Evolutionary conservation across 768 basidiomycete genomes (phyloP).

Genomic region (Leccinum barrowsii): DNA sequence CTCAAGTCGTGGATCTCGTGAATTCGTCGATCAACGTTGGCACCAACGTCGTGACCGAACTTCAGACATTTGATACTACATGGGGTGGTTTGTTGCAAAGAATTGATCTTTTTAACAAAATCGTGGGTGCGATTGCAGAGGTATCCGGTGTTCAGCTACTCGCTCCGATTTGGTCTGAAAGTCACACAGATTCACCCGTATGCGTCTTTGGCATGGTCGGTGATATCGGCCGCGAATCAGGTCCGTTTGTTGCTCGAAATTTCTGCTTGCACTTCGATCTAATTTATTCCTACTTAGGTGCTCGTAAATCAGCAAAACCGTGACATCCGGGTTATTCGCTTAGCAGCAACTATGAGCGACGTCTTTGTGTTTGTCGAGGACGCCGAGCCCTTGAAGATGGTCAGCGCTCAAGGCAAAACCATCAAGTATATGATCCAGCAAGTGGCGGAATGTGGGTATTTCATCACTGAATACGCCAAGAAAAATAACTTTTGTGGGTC

Average conservation of each 20-base stretch:
- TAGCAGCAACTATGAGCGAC: slow-evolving; percentile 16
- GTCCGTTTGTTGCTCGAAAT: neutral
- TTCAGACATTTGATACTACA: slow-evolving; percentile 18
- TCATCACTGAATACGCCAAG: slow-evolving; percentile 21
- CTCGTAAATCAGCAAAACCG: slow-evolving; percentile 18
- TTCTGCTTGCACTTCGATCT: neutral
- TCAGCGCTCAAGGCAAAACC: slow-evolving; percentile 6
- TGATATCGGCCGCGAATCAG: slow-evolving; percentile 20
- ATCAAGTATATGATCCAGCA: slow-evolving; percentile 16
- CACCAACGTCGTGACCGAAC: neutral
- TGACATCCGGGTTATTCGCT: slow-evolving; percentile 12
- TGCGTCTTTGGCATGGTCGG: slow-evolving; percentile 18
- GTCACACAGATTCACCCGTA: slow-evolving; percentile 17
- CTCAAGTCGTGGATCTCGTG: neutral
- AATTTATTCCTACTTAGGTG: slow-evolving; percentile 1
- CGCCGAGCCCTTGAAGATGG: slow-evolving; percentile 4
- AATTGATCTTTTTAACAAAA: slow-evolving; percentile 11
- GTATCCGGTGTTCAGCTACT: neutral
- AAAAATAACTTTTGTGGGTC: slow-evolving; percentile 16
- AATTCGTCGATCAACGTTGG: neutral
- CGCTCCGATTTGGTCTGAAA: neutral
- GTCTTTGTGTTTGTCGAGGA: slow-evolving; percentile 14
- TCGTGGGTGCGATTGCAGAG: slow-evolving; percentile 12
- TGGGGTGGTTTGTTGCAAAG: slow-evolving; percentile 14
- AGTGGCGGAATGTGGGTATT: slow-evolving; percentile 24